Conservation (phyloP, 2,329 filamentous ascomycete genomes). For the Mollisia scopiformis region DNA sequence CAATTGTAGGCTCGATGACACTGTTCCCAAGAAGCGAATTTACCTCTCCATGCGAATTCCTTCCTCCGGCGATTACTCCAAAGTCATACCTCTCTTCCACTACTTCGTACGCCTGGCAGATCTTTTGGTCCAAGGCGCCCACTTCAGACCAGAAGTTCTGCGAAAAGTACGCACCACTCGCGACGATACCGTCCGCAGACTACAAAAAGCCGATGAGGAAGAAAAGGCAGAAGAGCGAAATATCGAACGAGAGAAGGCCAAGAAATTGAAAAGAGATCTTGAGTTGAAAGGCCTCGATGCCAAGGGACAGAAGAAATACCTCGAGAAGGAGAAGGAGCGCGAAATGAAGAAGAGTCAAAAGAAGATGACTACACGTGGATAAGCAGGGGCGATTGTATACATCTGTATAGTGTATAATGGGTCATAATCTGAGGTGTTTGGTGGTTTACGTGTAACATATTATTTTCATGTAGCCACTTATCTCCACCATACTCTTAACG, state of each 20-base stretch:
- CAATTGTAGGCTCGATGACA: slow-evolving; percentile 74
- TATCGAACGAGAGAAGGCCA: slow-evolving; percentile 71
- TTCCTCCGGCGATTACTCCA: slow-evolving; percentile 63
- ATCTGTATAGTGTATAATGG: background rate
- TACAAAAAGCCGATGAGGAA: slow-evolving; percentile 79
- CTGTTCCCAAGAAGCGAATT: slow-evolving; percentile 81
- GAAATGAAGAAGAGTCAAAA: slow-evolving; percentile 66
- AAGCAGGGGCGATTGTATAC: slow-evolving; percentile 3
- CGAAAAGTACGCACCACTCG: slow-evolving; percentile 82
- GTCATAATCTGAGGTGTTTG: background rate
- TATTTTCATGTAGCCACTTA: background rate
- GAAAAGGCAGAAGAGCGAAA: slow-evolving; percentile 79
- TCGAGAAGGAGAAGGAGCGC: slow-evolving; percentile 80
- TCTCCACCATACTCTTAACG: background rate
- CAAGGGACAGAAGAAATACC: slow-evolving; percentile 83
- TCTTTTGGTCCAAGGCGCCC: slow-evolving; percentile 72
- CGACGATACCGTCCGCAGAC: slow-evolving; percentile 77
- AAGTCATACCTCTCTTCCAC: slow-evolving; percentile 74
- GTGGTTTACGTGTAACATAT: background rate
- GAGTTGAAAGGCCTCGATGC: slow-evolving; percentile 77
- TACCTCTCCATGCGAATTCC: slow-evolving; percentile 75
- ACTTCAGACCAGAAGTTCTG: slow-evolving; percentile 88
- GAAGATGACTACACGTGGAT: slow-evolving; percentile 51
- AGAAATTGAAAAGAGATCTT: slow-evolving; percentile 88
- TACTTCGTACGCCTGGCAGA: slow-evolving; percentile 88